Base-by-base conservation (phyloP, 2,329 filamentous ascomycete species). In the Sporothrix dimorphospora region DNA sequence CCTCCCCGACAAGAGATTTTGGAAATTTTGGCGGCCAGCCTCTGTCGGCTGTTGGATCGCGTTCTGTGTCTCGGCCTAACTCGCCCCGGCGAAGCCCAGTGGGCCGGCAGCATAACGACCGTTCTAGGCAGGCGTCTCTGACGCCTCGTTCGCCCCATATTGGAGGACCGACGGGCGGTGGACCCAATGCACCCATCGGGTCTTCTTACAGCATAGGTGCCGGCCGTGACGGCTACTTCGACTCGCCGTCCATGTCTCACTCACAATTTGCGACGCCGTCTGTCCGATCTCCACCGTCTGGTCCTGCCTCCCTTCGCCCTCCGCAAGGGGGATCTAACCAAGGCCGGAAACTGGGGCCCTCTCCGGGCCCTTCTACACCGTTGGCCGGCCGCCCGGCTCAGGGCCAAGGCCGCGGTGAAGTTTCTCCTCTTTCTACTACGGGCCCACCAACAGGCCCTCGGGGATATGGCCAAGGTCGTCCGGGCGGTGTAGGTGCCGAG, bases 281-380 rank as follows among this genome's bases (percentile, higher is more conserved):
- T 3, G 5, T 57, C 63, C 45, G 71, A 53, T 87, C 87, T 21
- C 87, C 87, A 14, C 87, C 87, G 3, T 84, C 86, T 69, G 87
- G 86, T 0, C 87, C 87, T 38, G 86, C 87, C 14, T 86, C 86
- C 16, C 79, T 87, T 21, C 82, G 86, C 73, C 82, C 81, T 14
- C 85, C 86, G 24, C 86, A 86, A 3, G 87, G 83, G 0, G 86
- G 83, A 1, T 83, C 83, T 0, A 76, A 78, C 19, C 77, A 77
- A 38, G 76, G 76, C 27, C 81, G 84, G 75, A 84, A 80, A 76
- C 81, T 81, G 72, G 77, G 79, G 73, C 79, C 77, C 34, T 80
- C 81, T 72, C 79, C 80, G 1, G 73, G 75, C 5, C 63, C 76
- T 11, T 77, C 76, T 21, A 70, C 77, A 4, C 72, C 72, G n/a